phyloP scores from a whole-genome alignment of 1,284 basidiomycete genomes.

The Sutorius eximius region DNA sequence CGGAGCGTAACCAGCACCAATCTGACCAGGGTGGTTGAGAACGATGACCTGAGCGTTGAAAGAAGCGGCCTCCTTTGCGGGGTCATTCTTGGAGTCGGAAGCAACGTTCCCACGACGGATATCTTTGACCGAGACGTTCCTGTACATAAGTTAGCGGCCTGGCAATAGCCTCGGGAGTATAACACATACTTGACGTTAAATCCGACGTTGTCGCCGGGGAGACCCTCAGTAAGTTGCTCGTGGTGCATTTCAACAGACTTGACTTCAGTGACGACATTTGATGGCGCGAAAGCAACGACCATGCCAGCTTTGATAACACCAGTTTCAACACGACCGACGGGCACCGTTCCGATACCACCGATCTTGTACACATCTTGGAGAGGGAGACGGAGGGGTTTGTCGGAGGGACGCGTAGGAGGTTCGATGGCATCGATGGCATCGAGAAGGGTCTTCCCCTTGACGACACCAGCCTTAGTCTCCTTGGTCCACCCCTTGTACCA shows the following conservation, averaged over 20 bases:
- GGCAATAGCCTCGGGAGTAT: neutral
- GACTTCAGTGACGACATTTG: conserved; percentile 99
- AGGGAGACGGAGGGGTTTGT: conserved; percentile 99
- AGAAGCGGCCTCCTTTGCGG: conserved; percentile 97
- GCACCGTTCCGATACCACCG: conserved; percentile 99
- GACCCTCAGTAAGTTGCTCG: conserved; percentile 95
- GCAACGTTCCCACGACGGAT: conserved; percentile 99
- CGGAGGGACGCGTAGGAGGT: conserved; percentile 93
- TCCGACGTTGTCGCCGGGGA: conserved; percentile 98
- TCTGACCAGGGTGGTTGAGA: conserved; percentile 99
- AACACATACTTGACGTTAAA: conserved; percentile 89
- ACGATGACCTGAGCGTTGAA: conserved; percentile 99
- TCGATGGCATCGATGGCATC: conserved; percentile 99
- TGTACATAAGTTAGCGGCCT: conserved; percentile 36
- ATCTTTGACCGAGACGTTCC: conserved; percentile 99
- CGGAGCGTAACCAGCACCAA: conserved; percentile 96
- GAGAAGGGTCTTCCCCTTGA: conserved; percentile 98
- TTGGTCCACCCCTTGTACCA: conserved; percentile 99
- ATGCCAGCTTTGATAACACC: conserved; percentile 99
- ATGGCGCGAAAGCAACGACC: conserved; percentile 96
- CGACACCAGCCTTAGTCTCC: conserved; percentile 91
- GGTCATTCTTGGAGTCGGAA: conserved; percentile 99
- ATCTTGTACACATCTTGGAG: conserved; percentile 99
- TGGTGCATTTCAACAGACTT: conserved; percentile 99
- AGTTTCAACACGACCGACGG: conserved; percentile 99